Base-by-base conservation (phyloP, 345 rosid species). In the Eucalyptus polyanthemos region DNA sequence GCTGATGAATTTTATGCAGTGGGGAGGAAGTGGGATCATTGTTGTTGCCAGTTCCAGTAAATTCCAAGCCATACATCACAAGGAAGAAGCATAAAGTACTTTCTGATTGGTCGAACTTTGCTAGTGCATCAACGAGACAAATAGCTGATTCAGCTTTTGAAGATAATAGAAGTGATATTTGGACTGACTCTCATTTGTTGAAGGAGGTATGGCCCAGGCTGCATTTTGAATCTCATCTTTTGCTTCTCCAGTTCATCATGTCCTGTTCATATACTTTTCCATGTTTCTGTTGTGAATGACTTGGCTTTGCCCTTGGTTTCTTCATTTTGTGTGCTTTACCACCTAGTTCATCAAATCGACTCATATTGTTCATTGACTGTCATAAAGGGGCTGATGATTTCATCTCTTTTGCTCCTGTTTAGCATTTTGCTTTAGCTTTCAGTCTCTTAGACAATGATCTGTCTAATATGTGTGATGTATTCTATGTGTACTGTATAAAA, bases 21-120 rank as follows among this genome's bases (percentile, higher is more conserved):
- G 99, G 99, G 89, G 92, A 93, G 92, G 96, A 97, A 90, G 91
- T 92, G 40, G 99, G 98, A 62, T 93, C 95, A 88, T 90, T 95
- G 89, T 80, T 88, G 92, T 19, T 91, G 91, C 94, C 95, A 90
- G 86, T 91, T 83, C 95, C 94, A 8, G 37, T 54, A 14, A 89
- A 86, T 90, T 62, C 91, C 72, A 91, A 88, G 40, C 88, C 89
- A 88, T 87, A 86, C 50, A 86, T 67, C 87, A 91, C 56, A 69
- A 58, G 51, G n/a, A 91, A 90, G 90, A 95, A 91, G 49, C 80
- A 86, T 24, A 88, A 90, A 29, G 89, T 91, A 45, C n/a, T 92
- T 87, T 89, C 91, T n/a, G 93, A 92, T 37, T 86, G 42, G 89
- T 92, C 89, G 65, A 92, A 92, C 80, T 90, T 56, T 40, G 80